Evolutionary conservation across 495 filamentous ascomycete genomes (phyloP).

Genomic region (Aspergillus ellipticus): DNA sequence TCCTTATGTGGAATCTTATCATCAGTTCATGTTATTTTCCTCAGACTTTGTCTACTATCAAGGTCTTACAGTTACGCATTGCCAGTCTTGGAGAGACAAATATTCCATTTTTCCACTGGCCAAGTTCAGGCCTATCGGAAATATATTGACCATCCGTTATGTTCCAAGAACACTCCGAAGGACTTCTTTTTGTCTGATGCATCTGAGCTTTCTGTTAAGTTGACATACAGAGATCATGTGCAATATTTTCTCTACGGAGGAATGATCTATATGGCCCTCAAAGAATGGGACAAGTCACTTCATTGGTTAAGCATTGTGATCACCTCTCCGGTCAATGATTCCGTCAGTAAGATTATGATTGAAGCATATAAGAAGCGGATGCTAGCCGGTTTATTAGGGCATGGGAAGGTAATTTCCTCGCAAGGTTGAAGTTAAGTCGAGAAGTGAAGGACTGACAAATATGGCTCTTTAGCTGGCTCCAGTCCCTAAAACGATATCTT

Average conservation of each 20-base stretch:
- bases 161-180: conserved; percentile 29
- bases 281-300: conserved; percentile 68
- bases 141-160: conserved; percentile 18
- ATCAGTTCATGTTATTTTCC: conserved; percentile 58
- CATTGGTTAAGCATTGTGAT: conserved; percentile 68
- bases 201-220: conserved; percentile 53
- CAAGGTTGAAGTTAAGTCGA: conserved; percentile 4
- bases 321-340: conserved; percentile 54
- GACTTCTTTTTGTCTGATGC: conserved; percentile 52
- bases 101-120: conserved; percentile 60
- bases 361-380: conserved; percentile 95
- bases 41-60: conserved; percentile 55
- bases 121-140: conserved; percentile 24
- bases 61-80: conserved; percentile 52
- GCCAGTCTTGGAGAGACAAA: conserved; percentile 64
- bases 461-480: conserved; percentile 25
- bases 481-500: conserved; percentile 43
- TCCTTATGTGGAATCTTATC: conserved; percentile 69
- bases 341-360: conserved; percentile 71
- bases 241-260: conserved; percentile 78
- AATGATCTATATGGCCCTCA: conserved; percentile 70
- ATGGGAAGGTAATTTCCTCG: conserved; percentile 58
- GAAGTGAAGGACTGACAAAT: conserved; percentile 15
- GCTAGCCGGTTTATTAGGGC: conserved; percentile 66
- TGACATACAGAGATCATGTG: conserved; percentile 59